Base-by-base conservation (phyloP, 2,329 filamentous ascomycete genomes). In the Zymoseptoria passerinii region DNA sequence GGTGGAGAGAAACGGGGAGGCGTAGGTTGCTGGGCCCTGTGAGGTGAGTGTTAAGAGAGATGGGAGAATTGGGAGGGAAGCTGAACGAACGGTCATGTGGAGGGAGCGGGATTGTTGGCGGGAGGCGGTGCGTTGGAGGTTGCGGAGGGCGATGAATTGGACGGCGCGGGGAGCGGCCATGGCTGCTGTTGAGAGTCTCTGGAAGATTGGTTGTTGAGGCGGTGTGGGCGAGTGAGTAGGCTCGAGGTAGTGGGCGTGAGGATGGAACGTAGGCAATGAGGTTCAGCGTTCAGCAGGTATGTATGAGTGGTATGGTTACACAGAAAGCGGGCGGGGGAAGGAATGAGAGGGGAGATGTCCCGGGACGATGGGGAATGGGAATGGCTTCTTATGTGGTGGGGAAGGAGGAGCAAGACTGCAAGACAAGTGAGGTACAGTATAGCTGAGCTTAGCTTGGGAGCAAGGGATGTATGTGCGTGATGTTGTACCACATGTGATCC, bases 81-180 rank as follows among this genome's bases (percentile, higher is more conserved):
- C 81, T 67, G 74, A 75, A 48, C 80, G 79, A 56, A 82, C 82
- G 40, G 83, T 85, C 75, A 85, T 83, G 73, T 82, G 80, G 53
- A 85, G 77, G 58, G 72, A 71, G 64, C 83, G 82, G 65, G 70
- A 67, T 58, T 74, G 68, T 48, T 68, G 69, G 61, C 66, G 71
- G 66, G 67, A 71, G 60, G 58, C 58, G 29, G 29, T 27, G 8
- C 18, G 44, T 16, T 67, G 68, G 66, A 76, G 67, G 62, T 71
- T 75, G 62, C 69, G 71, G 60, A 78, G 72, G 65, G 74, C 74
- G 64, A 75, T 73, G 62, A 73, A 68, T 59, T 74, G 73, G 58
- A 73, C 72, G 23, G 72, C 69, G 70, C 75, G 67, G 64, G 75
- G 72, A 63, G 75, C 73, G 56, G 75, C 74, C 76, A 76, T 77